phyloP scores from a whole-genome alignment of 257 asterid genomes.

The Striga asiatica region DNA sequence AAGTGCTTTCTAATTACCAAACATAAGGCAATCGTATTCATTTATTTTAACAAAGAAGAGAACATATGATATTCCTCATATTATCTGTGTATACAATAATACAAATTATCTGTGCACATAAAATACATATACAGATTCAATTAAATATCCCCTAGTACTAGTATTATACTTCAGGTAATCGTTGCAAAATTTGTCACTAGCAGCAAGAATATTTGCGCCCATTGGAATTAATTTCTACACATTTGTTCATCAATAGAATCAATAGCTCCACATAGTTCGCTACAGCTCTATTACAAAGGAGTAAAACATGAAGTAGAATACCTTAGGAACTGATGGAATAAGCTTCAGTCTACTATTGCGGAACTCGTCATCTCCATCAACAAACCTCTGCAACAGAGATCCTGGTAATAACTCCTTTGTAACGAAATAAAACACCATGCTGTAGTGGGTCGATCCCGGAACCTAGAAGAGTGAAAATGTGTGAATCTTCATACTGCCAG shows the following conservation, averaged over 20 bases:
- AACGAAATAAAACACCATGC: slow-evolving; percentile 95
- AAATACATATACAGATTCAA: neutral
- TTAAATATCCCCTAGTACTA: neutral
- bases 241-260: neutral
- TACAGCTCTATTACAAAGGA: neutral
- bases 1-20: too few relatives aligned
- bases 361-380: slow-evolving; percentile 94
- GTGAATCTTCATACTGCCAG: slow-evolving; percentile 6
- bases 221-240: too few relatives aligned
- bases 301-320: slow-evolving; percentile 20
- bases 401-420: slow-evolving; percentile 53
- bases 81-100: neutral
- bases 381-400: slow-evolving; percentile 85
- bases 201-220: too few relatives aligned
- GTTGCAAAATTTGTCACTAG: too few relatives aligned
- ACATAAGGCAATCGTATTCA: too few relatives aligned
- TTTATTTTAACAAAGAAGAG: too few relatives aligned
- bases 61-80: neutral
- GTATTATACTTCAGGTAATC: too few relatives aligned
- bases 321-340: slow-evolving; percentile 99
- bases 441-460: slow-evolving; percentile 94
- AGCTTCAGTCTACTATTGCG: slow-evolving; percentile 93
- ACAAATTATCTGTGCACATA: too few relatives aligned
- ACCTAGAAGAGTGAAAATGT: slow-evolving; percentile 39
- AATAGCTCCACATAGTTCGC: slow-evolving; percentile 1